Percentiles rank a stretch among this genome's conserved stretches.
phyloP scores from a whole-genome alignment of 495 filamentous ascomycete species.

The Aspergillus ostianus region DNA sequence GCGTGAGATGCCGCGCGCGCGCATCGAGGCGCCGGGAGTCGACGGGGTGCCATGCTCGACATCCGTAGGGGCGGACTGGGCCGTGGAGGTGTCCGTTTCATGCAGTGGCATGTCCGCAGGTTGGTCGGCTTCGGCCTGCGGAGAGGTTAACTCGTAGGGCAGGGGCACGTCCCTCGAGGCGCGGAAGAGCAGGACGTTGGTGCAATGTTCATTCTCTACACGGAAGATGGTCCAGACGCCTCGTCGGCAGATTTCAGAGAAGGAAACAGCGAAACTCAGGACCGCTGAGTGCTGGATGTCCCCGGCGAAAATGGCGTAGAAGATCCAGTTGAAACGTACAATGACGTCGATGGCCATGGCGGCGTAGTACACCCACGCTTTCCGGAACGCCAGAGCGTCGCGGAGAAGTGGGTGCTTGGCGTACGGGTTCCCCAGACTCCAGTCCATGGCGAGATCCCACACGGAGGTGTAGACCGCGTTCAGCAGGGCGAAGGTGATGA shows the following conservation, averaged over 20 bases:
- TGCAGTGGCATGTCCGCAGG: constrained; percentile 29
- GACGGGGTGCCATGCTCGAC: constrained; percentile 33
- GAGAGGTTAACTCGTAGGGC: constrained; percentile 63
- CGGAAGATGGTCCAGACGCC: constrained; percentile 91
- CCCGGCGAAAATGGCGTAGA: constrained; percentile 79
- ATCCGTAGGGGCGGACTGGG: constrained; percentile 26
- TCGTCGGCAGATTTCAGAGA: constrained; percentile 76
- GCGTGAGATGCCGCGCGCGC: constrained; percentile 39
- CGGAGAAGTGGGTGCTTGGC: constrained; percentile 69
- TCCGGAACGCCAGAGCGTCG: constrained; percentile 75
- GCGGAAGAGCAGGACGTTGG: constrained; percentile 80
- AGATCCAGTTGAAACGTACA: constrained; percentile 94
- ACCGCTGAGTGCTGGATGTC: constrained; percentile 78
- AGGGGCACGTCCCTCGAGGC: constrained; percentile 78
- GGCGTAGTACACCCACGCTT: constrained; percentile 74
- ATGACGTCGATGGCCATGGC: constrained; percentile 83
- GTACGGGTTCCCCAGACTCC: constrained; percentile 77
- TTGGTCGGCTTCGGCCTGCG: constrained; percentile 23
- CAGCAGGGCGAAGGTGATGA: constrained; percentile 73
- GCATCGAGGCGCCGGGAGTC: constrained; percentile 29
- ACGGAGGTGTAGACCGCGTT: constrained; percentile 81
- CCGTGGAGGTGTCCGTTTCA: constrained; percentile 28
- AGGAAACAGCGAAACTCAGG: constrained; percentile 69
- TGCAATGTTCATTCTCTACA: constrained; percentile 95
- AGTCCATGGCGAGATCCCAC: constrained; percentile 99